These are phyloP conservation scores for Umbelopsis sp. DNA, from an alignment of 192 early-diverging fungal genomes.

Conservation along the genomic window DNA sequence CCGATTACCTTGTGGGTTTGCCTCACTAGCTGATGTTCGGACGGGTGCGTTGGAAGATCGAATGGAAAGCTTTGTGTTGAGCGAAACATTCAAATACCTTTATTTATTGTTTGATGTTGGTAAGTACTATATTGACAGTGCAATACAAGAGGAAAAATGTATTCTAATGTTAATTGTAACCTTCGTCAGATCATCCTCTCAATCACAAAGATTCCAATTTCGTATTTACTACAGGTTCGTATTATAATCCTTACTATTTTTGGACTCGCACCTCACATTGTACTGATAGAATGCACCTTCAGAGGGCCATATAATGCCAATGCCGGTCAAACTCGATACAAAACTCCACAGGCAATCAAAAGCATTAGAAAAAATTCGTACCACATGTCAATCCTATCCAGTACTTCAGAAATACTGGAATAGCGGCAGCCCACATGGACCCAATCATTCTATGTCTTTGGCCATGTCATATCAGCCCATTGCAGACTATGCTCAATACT, in stretches of 20 bases:
- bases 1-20: conserved; percentile 82
- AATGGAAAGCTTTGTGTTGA: conserved; percentile 95
- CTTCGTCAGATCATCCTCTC: conserved; percentile 60
- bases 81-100: conserved; percentile 97
- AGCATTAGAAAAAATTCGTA: background rate
- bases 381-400: background rate
- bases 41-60: conserved; percentile 71
- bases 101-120: conserved; percentile 91
- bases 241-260: conserved; percentile 1
- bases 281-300: background rate
- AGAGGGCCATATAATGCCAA: conserved; percentile 63
- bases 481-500: conserved; percentile 49
- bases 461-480: background rate
- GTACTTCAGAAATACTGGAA: background rate
- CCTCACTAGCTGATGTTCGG: conserved; percentile 64
- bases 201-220: conserved; percentile 73
- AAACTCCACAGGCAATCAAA: background rate
- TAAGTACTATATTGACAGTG: conserved; percentile 18
- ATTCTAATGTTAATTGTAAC: background rate
- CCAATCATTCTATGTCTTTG: background rate
- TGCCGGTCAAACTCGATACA: conserved; percentile 34
- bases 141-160: background rate
- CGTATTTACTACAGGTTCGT: conserved; percentile 83
- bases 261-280: no score
- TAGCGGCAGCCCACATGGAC: background rate